Base-by-base conservation (phyloP, 192 early-diverging fungal species). In the Coemansia asiatica region DNA sequence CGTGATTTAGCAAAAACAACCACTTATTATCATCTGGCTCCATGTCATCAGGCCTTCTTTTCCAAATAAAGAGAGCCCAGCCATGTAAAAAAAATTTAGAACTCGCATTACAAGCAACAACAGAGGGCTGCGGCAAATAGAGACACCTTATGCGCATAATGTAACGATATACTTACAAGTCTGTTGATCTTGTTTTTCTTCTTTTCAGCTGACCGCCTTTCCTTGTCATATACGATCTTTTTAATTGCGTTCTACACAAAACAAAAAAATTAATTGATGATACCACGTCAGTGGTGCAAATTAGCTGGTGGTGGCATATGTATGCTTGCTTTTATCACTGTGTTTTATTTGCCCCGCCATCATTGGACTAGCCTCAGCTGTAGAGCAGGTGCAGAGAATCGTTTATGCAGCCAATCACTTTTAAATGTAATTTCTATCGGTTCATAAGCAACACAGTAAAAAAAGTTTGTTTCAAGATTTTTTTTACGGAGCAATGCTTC, bases 131-230 rank as follows among this genome's bases (percentile, higher is more conserved):
- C 10, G 35, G 6, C 4, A 36, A 36, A 10, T 36, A 36, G 6
- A 36, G 10, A n/a, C n/a, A 7, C 35, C 10, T 36, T 36, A 36
- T 36, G 35, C 35, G 35, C 35, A 36, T 36, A 36, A 10, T 10
- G 10, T 7, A 10, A 36, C n/a, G n/a, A n/a, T n/a, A 36, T 36
- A 36, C 35, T 36, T 36, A 36, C 35, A 18, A 79, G 55, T 4
- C 71, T 61, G 47, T 44, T 69, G 49, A 57, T 25, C 57, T 69
- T 79, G 44, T 66, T 73, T 15, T 50, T 60, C 40, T 79, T 79
- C 9, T 68, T 66, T 21, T 72, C 75, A 2, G 27, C 58, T 7
- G 66, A 49, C 28, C 67, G 66, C 36, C 47, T 60, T 28, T 66
- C 60, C 56, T 79, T 72, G 12, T 73, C 71, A 4, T 65, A 53